phyloP scores from a whole-genome alignment of 2,329 filamentous ascomycete species.

The Trichothecium roseum region DNA sequence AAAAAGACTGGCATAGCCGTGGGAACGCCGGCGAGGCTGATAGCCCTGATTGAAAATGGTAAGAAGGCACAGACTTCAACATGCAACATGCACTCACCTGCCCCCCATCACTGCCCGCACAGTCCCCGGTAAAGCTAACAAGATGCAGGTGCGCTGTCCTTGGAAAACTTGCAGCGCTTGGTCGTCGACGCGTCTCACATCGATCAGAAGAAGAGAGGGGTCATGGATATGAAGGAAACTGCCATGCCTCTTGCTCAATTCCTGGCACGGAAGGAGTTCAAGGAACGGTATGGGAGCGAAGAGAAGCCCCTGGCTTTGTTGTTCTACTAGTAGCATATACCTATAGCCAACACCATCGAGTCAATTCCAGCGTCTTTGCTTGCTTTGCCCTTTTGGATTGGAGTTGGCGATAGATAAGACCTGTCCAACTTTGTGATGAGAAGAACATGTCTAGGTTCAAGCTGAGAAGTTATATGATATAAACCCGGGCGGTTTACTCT shows the following conservation, averaged over 20 bases:
- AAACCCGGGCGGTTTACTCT: no score
- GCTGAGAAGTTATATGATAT: no score
- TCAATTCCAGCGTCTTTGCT: no score
- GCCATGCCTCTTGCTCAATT: constrained; percentile 71
- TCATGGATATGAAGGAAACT: constrained; percentile 90
- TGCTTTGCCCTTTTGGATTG: no score
- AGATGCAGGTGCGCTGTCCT: constrained; percentile 50
- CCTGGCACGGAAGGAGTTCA: constrained; percentile 60
- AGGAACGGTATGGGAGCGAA: constrained; percentile 53
- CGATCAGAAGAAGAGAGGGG: constrained; percentile 85
- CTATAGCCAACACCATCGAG: constrained; percentile 4
- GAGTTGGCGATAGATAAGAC: no score
- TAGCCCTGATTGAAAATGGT: constrained; percentile 76
- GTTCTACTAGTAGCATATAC: constrained; percentile 52
- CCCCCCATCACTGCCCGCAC: no score
- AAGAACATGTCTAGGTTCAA: no score
- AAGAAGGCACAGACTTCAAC: constrained; percentile 19
- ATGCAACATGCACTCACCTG: no score
- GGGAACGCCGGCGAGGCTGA: constrained; percentile 75
- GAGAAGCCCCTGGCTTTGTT: constrained; percentile 50
- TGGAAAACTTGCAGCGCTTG: constrained; percentile 63
- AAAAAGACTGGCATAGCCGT: constrained; percentile 75
- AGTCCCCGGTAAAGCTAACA: no score
- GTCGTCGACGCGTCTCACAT: constrained; percentile 88
- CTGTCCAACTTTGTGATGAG: no score